A percentile compares a stretch with the other conserved stretches of the same genome.
Evolutionary conservation across 257 asterid genomes (phyloP).

Genomic region (Nicotiana tabacum): DNA sequence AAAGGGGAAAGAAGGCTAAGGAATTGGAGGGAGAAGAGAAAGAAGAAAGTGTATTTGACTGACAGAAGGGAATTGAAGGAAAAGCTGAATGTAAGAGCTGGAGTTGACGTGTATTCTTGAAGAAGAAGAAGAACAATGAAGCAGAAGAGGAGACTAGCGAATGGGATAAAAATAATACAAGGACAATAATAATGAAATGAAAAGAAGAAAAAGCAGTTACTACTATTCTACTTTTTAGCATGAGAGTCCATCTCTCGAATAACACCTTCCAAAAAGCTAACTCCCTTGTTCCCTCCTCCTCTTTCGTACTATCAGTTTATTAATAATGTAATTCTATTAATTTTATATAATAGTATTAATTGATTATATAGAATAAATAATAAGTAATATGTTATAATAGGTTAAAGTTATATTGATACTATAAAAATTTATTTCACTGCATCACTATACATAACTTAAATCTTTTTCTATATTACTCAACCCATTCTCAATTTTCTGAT

Average conservation of each 20-base stretch:
- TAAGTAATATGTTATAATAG: too few relatives aligned
- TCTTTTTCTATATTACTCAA: too few relatives aligned
- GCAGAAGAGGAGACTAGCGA: constrained; percentile 4
- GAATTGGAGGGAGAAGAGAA: background rate
- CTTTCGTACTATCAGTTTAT: too few relatives aligned
- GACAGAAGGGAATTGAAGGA: background rate
- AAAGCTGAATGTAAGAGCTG: constrained; percentile 5
- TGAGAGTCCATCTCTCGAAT: constrained; percentile 45
- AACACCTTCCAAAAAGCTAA: constrained; percentile 17
- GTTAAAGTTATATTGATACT: too few relatives aligned
- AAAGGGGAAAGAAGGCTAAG: background rate
- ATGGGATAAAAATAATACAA: background rate
- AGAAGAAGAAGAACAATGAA: constrained; percentile 10
- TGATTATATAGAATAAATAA: too few relatives aligned
- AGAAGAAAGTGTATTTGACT: background rate
- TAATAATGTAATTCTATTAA: too few relatives aligned
- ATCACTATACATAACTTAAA: too few relatives aligned
- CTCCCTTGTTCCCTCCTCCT: background rate
- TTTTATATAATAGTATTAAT: too few relatives aligned
- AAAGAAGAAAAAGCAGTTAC: constrained; percentile 17
- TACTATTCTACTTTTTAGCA: constrained; percentile 46
- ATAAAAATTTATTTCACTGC: too few relatives aligned
- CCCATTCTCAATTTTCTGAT: too few relatives aligned
- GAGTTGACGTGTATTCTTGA: background rate
- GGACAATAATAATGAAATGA: background rate